Conservation (phyloP, 176 grass and related monocot species). For the Phragmites australis region DNA sequence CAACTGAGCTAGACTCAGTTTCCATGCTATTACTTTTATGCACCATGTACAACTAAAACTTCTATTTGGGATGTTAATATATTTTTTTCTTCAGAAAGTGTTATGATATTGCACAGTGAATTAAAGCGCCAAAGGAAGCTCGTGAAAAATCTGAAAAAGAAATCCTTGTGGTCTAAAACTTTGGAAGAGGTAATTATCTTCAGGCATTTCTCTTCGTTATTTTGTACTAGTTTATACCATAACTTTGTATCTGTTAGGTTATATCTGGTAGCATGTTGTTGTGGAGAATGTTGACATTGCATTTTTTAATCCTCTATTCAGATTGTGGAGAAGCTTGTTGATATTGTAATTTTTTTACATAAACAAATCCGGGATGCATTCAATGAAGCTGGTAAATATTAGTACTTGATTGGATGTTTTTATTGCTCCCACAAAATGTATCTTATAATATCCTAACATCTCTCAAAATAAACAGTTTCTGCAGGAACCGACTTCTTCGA, state of each 20-base stretch:
- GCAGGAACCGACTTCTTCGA: constrained; percentile 35
- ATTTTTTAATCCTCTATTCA: constrained; percentile 37
- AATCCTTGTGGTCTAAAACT: constrained; percentile 86
- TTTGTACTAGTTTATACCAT: constrained; percentile 12
- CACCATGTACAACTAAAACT: not conserved
- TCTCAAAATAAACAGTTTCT: constrained; percentile 15
- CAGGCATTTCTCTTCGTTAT: constrained; percentile 1
- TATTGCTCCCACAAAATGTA: not conserved
- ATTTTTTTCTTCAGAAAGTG: constrained; percentile 56
- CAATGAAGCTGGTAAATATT: constrained; percentile 47
- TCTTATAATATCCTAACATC: constrained; percentile 7
- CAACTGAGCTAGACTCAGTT: no score
- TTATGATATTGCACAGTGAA: constrained; percentile 90
- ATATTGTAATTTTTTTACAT: constrained; percentile 75
- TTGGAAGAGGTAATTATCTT: constrained; percentile 80
- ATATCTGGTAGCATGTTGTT: not conserved
- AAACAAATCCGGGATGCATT: constrained; percentile 75
- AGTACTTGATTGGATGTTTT: not conserved
- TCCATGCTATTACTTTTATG: not conserved
- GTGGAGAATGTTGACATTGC: constrained; percentile 14
- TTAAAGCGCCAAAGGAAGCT: constrained; percentile 89
- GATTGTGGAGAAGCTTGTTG: constrained; percentile 96
- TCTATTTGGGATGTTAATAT: not conserved
- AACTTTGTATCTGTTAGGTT: not conserved
- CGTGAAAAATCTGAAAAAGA: constrained; percentile 95